phyloP scores from a whole-genome alignment of 2,329 filamentous ascomycete species.

The Chaetomium olivaceum region DNA sequence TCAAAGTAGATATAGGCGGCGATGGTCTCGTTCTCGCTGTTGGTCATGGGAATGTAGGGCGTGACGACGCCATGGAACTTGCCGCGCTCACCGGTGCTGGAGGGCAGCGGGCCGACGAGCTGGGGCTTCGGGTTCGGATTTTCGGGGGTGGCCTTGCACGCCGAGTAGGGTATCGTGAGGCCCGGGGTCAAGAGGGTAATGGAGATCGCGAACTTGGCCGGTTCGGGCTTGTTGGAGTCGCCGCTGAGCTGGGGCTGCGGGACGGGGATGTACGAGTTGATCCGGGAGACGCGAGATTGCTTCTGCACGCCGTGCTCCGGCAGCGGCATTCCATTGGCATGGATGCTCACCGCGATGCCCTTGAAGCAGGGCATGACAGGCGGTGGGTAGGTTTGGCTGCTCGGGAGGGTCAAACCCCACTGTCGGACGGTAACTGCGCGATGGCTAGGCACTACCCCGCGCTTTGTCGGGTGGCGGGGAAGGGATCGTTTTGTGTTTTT shows the following conservation, averaged over 20 bases:
- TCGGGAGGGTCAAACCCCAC: conserved; percentile 11
- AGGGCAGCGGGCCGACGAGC: conserved; percentile 71
- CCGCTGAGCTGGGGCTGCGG: conserved; percentile 78
- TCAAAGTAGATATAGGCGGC: conserved; percentile 99
- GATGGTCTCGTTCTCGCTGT: conserved; percentile 93
- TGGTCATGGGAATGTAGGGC: conserved; percentile 89
- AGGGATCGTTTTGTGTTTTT: neutral
- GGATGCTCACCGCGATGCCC: conserved; percentile 97
- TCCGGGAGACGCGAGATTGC: conserved; percentile 85
- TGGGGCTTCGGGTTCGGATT: conserved; percentile 82
- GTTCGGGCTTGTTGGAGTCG: conserved; percentile 75
- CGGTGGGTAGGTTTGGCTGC: conserved; percentile 34
- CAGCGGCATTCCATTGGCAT: conserved; percentile 76
- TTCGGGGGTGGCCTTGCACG: conserved; percentile 73
- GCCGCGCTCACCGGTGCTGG: conserved; percentile 49
- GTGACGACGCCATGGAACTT: conserved; percentile 61
- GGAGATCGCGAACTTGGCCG: conserved; percentile 95
- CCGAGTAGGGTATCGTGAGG: conserved; percentile 88
- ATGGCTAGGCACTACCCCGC: conserved; percentile 21
- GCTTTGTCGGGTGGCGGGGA: conserved; percentile 18
- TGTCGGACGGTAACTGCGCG: conserved; percentile 11
- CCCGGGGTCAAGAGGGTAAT: conserved; percentile 91
- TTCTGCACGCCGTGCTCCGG: conserved; percentile 94
- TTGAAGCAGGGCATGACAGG: conserved; percentile 90
- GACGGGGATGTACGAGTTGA: conserved; percentile 96